Conservation (phyloP, 2,329 filamentous ascomycete genomes). For the Colletotrichum scovillei region DNA sequence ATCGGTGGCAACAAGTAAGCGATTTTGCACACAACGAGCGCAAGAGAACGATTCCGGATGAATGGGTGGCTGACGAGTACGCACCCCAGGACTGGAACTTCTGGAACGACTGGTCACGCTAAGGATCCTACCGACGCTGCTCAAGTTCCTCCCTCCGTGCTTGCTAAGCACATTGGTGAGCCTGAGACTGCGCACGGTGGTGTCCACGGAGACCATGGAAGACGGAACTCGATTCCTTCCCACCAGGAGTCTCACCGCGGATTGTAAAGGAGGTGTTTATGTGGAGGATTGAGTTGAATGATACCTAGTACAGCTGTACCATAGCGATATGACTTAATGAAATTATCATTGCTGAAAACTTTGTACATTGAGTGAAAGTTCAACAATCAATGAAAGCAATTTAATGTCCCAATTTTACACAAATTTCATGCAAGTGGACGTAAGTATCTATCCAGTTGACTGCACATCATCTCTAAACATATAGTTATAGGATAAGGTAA, state of each 20-base stretch:
- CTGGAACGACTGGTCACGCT: constrained; percentile 23
- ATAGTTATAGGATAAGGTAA: too few species aligned
- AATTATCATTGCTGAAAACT: neutral
- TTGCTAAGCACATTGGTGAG: constrained; percentile 59
- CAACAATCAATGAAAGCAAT: too few species aligned
- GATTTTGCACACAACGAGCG: constrained; percentile 17
- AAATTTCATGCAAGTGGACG: too few species aligned
- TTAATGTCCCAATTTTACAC: too few species aligned
- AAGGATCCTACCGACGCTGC: constrained; percentile 66
- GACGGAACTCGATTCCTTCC: constrained; percentile 58
- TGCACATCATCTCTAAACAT: too few species aligned
- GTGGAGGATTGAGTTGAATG: constrained; percentile 7
- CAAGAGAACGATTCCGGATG: neutral
- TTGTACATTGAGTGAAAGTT: too few species aligned
- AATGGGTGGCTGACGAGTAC: constrained; percentile 23
- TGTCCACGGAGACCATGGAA: constrained; percentile 52
- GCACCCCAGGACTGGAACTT: constrained; percentile 28
- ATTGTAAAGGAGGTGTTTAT: constrained; percentile 52
- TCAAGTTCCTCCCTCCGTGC: constrained; percentile 66
- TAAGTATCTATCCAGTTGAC: too few species aligned
- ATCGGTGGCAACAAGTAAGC: constrained; percentile 63
- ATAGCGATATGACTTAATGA: constrained; percentile 33
- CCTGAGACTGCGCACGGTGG: constrained; percentile 58
- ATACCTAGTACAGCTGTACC: constrained; percentile 28
- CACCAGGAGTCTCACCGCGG: constrained; percentile 62